Conservation (phyloP, 768 basidiomycete genomes). For the Hortiboletus flavorubellus region DNA sequence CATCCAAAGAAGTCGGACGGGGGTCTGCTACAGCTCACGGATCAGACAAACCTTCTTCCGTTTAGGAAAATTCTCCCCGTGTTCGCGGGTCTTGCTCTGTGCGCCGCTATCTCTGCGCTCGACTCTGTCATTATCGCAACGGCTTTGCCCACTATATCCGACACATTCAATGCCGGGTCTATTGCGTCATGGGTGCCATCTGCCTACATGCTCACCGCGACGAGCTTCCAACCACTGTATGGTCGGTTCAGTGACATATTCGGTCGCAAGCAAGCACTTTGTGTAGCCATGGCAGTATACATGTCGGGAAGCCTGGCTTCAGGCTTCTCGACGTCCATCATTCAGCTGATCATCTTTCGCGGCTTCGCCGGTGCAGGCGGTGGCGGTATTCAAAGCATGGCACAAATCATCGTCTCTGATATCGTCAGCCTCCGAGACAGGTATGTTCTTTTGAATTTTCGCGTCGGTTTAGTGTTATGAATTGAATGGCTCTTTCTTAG, state of each 20-base stretch:
- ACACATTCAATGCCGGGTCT: conserved; percentile 52
- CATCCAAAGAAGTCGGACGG: not conserved
- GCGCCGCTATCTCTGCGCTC: conserved; percentile 57
- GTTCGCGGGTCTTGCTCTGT: conserved; percentile 57
- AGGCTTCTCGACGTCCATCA: conserved; percentile 63
- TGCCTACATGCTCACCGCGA: conserved; percentile 62
- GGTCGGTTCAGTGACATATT: conserved; percentile 67
- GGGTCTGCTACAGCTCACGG: conserved; percentile 41
- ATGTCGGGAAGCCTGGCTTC: conserved; percentile 62
- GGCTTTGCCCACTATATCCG: conserved; percentile 67
- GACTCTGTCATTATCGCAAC: conserved; percentile 77
- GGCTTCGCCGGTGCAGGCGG: conserved; percentile 69
- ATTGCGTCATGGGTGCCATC: conserved; percentile 66
- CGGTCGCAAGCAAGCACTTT: conserved; percentile 59
- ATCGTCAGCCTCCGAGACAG: conserved; percentile 67
- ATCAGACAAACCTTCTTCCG: conserved; percentile 76
- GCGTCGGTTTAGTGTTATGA: not conserved
- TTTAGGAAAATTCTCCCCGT: conserved; percentile 60
- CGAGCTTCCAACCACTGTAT: conserved; percentile 40
- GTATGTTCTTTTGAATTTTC: conserved; percentile 28
- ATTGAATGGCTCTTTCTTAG: conserved; percentile 26
- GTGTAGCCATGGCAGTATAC: conserved; percentile 57
- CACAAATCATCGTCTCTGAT: conserved; percentile 71
- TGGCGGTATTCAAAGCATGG: conserved; percentile 65
- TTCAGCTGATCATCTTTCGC: conserved; percentile 66